Conservation (phyloP, 495 filamentous ascomycete species). For the Sporormia fimetaria region DNA sequence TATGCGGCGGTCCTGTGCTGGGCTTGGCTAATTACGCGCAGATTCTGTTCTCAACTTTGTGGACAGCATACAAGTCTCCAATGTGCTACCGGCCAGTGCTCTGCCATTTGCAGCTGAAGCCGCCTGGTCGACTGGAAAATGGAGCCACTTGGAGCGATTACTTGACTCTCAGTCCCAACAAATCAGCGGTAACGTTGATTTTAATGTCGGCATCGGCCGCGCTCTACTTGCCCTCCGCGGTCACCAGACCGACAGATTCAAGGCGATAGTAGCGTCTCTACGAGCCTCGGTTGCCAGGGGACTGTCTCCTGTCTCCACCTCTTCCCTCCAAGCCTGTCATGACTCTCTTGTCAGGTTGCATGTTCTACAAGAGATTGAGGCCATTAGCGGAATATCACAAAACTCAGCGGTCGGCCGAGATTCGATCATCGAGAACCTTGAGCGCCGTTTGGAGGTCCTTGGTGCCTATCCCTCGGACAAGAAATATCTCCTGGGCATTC, state of each 20-base stretch:
- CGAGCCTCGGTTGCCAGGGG: slow-evolving; percentile 60
- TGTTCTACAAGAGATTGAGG: slow-evolving; percentile 74
- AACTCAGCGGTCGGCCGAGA: slow-evolving; percentile 33
- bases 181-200: slow-evolving; percentile 47
- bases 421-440: slow-evolving; percentile 47
- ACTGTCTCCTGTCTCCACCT: slow-evolving; percentile 60
- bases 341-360: slow-evolving; percentile 74
- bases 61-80: slow-evolving; percentile 54
- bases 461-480: slow-evolving; percentile 83
- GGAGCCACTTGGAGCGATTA: slow-evolving; percentile 62
- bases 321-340: slow-evolving; percentile 71
- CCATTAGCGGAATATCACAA: slow-evolving; percentile 48
- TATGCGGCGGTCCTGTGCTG: slow-evolving; percentile 1
- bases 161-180: slow-evolving; percentile 40
- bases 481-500: slow-evolving; percentile 82
- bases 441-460: slow-evolving; percentile 67
- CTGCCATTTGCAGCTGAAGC: slow-evolving; percentile 80
- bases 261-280: slow-evolving; percentile 47
- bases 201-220: slow-evolving; percentile 69
- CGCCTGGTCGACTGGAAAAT: slow-evolving; percentile 75
- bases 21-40: slow-evolving; percentile 30
- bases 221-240: slow-evolving; percentile 55
- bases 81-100: slow-evolving; percentile 43
- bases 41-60: slow-evolving; percentile 77
- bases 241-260: slow-evolving; percentile 44